A percentile compares a stretch with the other conserved stretches of the same genome.
Evolutionary conservation across 2,329 filamentous ascomycete genomes (phyloP).

Genomic region (Monosporascus sp.): DNA sequence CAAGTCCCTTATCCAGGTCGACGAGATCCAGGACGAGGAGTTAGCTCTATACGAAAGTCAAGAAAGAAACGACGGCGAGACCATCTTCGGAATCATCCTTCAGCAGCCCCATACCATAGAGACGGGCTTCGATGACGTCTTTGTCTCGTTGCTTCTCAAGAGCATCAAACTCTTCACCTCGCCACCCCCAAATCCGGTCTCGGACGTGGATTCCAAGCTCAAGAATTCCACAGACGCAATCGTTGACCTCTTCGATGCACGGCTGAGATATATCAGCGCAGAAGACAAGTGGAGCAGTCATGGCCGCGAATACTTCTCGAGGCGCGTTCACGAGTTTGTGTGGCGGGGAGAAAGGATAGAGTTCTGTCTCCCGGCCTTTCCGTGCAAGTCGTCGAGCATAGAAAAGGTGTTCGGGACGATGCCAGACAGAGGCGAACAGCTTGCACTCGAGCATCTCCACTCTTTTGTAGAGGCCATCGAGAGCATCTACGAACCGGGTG

Average conservation of each 20-base stretch:
- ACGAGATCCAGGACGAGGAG: neutral
- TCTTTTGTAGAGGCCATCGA: slow-evolving; percentile 24
- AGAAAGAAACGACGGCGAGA: no score
- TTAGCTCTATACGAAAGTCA: neutral
- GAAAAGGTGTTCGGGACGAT: slow-evolving; percentile 26
- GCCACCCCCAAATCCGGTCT: no score
- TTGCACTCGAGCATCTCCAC: slow-evolving; percentile 27
- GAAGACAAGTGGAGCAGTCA: slow-evolving; percentile 17
- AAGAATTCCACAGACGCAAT: neutral
- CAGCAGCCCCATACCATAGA: neutral
- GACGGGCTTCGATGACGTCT: slow-evolving; percentile 9
- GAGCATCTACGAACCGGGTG: slow-evolving; percentile 26
- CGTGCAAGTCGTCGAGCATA: slow-evolving; percentile 33
- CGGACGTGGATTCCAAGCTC: no score
- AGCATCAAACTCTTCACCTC: neutral
- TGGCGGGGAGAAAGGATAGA: slow-evolving; percentile 15
- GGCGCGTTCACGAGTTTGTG: slow-evolving; percentile 17
- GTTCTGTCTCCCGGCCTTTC: slow-evolving; percentile 32
- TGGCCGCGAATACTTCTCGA: slow-evolving; percentile 16
- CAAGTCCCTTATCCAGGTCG: neutral
- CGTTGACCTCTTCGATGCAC: slow-evolving; percentile 16
- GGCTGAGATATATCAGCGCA: slow-evolving; percentile 15
- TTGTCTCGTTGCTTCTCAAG: slow-evolving; percentile 7
- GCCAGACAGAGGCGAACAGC: slow-evolving; percentile 30
- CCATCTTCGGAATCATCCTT: slow-evolving; percentile 4